Evolutionary conservation across 805 yeast genomes (phyloP).

Genomic region (Myxozyma neglecta): DNA sequence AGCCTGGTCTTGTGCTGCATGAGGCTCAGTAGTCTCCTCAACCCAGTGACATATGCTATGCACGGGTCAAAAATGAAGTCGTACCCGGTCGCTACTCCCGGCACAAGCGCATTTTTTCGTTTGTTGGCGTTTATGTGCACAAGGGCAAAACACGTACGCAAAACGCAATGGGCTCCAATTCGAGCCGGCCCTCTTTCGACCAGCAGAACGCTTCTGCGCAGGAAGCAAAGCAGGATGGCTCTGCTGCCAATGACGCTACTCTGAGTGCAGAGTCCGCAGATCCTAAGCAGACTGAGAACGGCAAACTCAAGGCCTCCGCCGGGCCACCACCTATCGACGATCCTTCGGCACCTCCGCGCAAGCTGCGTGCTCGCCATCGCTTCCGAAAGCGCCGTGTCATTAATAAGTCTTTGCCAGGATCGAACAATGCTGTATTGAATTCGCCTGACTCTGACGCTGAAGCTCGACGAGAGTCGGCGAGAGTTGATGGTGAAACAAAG

Average conservation of each 20-base stretch:
- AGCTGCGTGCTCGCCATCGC: constrained; percentile 1
- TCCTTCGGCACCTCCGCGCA: neutral
- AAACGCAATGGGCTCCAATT: neutral
- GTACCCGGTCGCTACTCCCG: neutral
- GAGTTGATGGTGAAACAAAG: too few species aligned
- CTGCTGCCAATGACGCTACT: neutral
- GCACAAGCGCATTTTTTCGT: neutral
- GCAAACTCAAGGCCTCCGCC: neutral
- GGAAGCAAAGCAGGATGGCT: neutral
- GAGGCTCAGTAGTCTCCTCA: neutral
- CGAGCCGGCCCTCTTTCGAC: neutral
- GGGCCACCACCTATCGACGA: neutral
- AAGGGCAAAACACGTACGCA: neutral
- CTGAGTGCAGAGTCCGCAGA: too few species aligned
- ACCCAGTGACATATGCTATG: neutral
- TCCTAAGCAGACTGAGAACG: neutral
- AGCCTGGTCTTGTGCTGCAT: neutral
- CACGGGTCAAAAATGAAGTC: neutral
- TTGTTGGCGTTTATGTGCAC: neutral
- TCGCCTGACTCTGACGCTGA: neutral
- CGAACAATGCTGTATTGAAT: neutral
- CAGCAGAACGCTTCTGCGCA: neutral
- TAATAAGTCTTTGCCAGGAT: neutral
- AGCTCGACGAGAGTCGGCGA: neutral
- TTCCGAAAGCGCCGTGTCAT: neutral